Evolutionary conservation across 305 asterid species (phyloP), one percentile per base, ranked within the genome.

Genomic region (Solanum hybrid): DNA sequence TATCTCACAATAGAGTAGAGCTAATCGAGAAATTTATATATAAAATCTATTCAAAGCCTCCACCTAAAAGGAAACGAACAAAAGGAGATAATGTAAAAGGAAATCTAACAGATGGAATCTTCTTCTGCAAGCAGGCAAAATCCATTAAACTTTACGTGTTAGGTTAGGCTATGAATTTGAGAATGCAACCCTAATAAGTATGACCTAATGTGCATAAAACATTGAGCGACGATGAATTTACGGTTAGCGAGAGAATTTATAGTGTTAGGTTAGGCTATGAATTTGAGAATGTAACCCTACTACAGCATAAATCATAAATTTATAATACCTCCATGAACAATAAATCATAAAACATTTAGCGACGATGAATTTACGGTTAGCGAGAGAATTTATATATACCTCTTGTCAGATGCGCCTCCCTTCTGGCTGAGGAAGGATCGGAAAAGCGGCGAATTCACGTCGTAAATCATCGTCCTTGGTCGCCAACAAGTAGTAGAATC

Each of bases 361-460:
- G n/a, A n/a, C n/a, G n/a, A n/a, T n/a, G n/a, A n/a, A n/a, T n/a
- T n/a, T n/a, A n/a, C n/a, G n/a, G n/a, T n/a, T n/a, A n/a, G 57
- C 8, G 26, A 40, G 31, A 36, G 8, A 74, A 74, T 39, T 74
- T 11, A 42, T 28, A 26, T 10, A 36, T 20, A 97, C 99, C 98
- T 94, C 95, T 96, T 96, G 90, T 95, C 97, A 11, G 99, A 93
- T 26, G 97, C 83, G 90, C 98, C 96, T 18, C 99, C 98, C 92
- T 96, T 97, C 95, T 97, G 98, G 96, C 98, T 96, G 93, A 96
- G 99, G 95, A 96, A 97, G 28, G 98, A 97, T 24, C 98, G 97
- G 97, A 97, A 97, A 90, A 97, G 99, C 16, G 98, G 98, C 69
- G 99, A 97, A 89, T 93, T 96, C 89, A 95, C 99, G 95, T 97